Evolutionary conservation across 352 stramenopile species (phyloP).

Genomic region (Pythium utonaiense): DNA sequence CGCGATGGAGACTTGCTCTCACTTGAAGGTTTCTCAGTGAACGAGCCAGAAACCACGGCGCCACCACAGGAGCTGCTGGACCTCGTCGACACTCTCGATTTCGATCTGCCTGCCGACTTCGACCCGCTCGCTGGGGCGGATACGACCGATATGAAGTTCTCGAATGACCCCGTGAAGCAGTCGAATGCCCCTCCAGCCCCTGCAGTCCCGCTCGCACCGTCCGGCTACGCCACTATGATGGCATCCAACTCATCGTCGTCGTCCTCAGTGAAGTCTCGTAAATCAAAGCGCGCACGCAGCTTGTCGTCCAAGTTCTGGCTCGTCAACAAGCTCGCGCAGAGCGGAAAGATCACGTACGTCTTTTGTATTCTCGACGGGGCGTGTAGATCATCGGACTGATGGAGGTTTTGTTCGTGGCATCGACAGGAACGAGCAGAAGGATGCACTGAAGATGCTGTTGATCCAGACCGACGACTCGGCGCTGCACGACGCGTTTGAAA

Average conservation of each 20-base stretch:
- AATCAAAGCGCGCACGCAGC: slow-evolving; percentile 64
- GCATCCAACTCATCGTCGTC: slow-evolving; percentile 1
- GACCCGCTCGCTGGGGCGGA: slow-evolving; percentile 18
- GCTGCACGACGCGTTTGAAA: slow-evolving; percentile 69
- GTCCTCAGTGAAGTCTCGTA: slow-evolving; percentile 30
- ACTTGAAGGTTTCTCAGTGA: slow-evolving; percentile 49
- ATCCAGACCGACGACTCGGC: slow-evolving; percentile 70
- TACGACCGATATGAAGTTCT: slow-evolving; percentile 19
- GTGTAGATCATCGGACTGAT: too few relatives aligned
- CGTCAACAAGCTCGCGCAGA: slow-evolving; percentile 76
- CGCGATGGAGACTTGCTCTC: slow-evolving; percentile 79
- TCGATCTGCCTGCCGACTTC: slow-evolving; percentile 47
- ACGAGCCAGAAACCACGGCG: slow-evolving; percentile 30
- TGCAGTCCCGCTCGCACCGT: slow-evolving; percentile 12
- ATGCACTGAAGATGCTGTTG: slow-evolving; percentile 78
- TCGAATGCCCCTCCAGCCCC: slow-evolving; percentile 3
- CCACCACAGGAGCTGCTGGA: slow-evolving; percentile 63
- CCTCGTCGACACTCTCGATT: slow-evolving; percentile 66
- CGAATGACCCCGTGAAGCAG: slow-evolving; percentile 12
- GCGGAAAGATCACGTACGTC: slow-evolving; percentile 68
- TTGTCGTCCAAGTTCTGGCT: slow-evolving; percentile 86
- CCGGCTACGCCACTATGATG: slow-evolving; percentile 14
- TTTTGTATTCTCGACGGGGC: too few relatives aligned
- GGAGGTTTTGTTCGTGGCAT: neutral
- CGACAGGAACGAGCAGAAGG: slow-evolving; percentile 68